Conservation (phyloP, 2,329 filamentous ascomycete species). For the Sphaceloma murrayae region DNA sequence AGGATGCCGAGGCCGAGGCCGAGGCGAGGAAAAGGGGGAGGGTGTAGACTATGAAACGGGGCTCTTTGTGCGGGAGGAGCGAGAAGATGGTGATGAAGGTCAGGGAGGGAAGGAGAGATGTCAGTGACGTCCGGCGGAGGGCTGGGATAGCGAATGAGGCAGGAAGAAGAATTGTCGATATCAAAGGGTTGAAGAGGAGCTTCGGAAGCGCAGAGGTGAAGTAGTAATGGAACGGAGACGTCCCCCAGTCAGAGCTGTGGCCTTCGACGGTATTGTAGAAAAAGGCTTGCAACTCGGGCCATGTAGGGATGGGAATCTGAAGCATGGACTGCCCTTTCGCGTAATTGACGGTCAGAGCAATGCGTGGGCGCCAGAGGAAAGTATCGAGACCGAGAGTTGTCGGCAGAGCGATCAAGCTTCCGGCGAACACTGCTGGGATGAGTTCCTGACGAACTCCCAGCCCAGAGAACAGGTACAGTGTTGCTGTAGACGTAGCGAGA, state of each 20-base stretch:
- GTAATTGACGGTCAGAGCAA: constrained; percentile 6
- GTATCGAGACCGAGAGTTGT: constrained; percentile 72
- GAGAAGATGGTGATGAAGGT: constrained; percentile 74
- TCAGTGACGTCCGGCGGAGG: constrained; percentile 36
- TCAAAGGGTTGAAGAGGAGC: constrained; percentile 70
- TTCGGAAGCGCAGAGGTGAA: constrained; percentile 72
- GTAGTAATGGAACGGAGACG: constrained; percentile 78
- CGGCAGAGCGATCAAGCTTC: constrained; percentile 56
- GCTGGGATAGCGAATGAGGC: constrained; percentile 42
- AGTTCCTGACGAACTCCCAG: constrained; percentile 49
- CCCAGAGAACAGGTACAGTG: constrained; percentile 50
- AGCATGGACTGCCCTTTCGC: neutral
- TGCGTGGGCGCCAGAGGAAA: constrained; percentile 70
- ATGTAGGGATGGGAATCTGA: constrained; percentile 47
- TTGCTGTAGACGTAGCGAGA: constrained; percentile 56
- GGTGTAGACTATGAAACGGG: constrained; percentile 85
- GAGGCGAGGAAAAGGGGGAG: constrained; percentile 71
- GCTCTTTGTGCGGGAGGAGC: constrained; percentile 87
- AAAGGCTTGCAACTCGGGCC: constrained; percentile 86
- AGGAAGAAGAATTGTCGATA: constrained; percentile 44
- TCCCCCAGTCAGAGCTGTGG: constrained; percentile 78
- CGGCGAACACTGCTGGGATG: constrained; percentile 55
- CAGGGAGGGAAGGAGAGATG: constrained; percentile 55
- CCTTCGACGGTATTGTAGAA: constrained; percentile 83
- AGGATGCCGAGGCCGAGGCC: constrained; percentile 63